Percentiles rank a stretch among this genome's conserved stretches.
Conservation (phyloP, 176 grass and related monocot genomes). For the Lolium perenne region DNA sequence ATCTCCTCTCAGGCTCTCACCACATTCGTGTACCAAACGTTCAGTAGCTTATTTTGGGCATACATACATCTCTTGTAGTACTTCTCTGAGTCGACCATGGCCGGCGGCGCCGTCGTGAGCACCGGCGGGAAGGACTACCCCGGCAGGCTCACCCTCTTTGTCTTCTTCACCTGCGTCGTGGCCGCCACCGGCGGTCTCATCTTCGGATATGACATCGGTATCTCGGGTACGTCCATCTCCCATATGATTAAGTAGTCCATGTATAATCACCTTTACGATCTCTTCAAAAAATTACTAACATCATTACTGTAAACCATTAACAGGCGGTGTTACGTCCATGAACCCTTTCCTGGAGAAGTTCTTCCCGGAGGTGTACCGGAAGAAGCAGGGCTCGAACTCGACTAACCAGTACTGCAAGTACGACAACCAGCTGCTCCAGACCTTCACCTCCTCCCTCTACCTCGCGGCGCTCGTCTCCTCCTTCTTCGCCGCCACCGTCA, state of each 20-base stretch:
- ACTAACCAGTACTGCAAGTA: conserved; percentile 77
- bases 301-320: not conserved
- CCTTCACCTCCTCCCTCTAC: conserved; percentile 84
- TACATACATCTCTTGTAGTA: not conserved
- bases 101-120: conserved; percentile 60
- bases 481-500: conserved; percentile 71
- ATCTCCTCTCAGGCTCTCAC: not conserved
- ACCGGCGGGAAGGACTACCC: conserved; percentile 61
- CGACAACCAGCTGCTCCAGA: conserved; percentile 71
- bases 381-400: conserved; percentile 22
- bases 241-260: no score
- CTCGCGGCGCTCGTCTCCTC: conserved; percentile 62
- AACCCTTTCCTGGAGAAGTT: conserved; percentile 56
- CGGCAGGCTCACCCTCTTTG: conserved; percentile 64
- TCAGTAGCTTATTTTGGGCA: not conserved
- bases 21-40: not conserved
- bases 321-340: conserved; percentile 55
- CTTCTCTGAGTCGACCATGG: conserved; percentile 39
- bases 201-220: conserved; percentile 75
- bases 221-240: conserved; percentile 43
- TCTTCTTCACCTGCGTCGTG: conserved; percentile 62
- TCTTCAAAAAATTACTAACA: not conserved
- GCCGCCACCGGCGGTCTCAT: conserved; percentile 71
- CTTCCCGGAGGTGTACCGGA: conserved; percentile 65
- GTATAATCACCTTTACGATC: not conserved